Percentiles rank a stretch among this genome's conserved stretches.
Conservation (phyloP, 306 rosid species). For the Vigna mungo region DNA sequence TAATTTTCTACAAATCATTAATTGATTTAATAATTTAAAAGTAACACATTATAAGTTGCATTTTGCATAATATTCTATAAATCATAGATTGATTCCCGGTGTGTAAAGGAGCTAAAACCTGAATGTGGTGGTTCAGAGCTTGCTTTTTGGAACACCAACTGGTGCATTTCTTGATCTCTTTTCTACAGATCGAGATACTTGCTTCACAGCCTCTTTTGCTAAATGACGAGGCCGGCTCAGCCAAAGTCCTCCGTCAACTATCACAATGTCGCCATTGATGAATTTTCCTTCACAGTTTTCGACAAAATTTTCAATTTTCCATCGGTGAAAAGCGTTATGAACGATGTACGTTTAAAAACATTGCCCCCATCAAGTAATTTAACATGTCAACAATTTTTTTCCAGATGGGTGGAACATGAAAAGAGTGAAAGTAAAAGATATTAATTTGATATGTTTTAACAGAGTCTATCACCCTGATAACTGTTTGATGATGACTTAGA, state of each 20-base stretch:
- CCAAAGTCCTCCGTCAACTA: slow-evolving; percentile 93
- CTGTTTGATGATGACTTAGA: slow-evolving; percentile 11
- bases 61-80: not conserved
- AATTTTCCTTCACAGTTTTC: slow-evolving; percentile 72
- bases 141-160: slow-evolving; percentile 79
- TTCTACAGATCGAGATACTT: slow-evolving; percentile 80
- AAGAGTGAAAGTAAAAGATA: not conserved
- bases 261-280: slow-evolving; percentile 69
- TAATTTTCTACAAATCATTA: too few relatives aligned
- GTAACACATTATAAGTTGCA: not conserved
- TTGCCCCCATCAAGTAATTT: not conserved
- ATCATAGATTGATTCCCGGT: not conserved
- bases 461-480: not conserved
- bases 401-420: not conserved
- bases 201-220: slow-evolving; percentile 78
- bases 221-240: slow-evolving; percentile 85
- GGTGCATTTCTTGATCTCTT: slow-evolving; percentile 71
- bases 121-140: slow-evolving; percentile 55
- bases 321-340: not conserved
- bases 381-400: too few relatives aligned
- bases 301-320: slow-evolving; percentile 22
- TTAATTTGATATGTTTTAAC: slow-evolving; percentile 18
- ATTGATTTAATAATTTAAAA: slow-evolving; percentile 3
- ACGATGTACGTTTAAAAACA: not conserved
- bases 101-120: slow-evolving; percentile 3